Evolutionary conservation across 2,329 filamentous ascomycete genomes (phyloP), one percentile per base, ranked within the genome.

Genomic region (Verticillium zaregamsianum): DNA sequence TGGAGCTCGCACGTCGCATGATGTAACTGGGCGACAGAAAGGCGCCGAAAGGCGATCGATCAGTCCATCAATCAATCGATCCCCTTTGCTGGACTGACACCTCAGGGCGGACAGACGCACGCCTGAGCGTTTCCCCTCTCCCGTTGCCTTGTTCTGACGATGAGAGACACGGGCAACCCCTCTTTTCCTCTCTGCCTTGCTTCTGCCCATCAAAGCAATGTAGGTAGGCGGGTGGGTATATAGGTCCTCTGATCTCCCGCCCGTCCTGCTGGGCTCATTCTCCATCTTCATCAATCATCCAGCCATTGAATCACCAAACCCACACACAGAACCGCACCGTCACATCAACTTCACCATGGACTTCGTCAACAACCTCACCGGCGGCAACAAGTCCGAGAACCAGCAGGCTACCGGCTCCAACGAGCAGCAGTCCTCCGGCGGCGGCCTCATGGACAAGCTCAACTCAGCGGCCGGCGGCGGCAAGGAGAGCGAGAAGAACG

Each of bases 381-480:
- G 79, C 60, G 73, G 77, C 64, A 71, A 79, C 56, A 70, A 77
- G 39, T 73, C 67, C 57, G 67, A 70, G 57, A 67, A 74, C 63
- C 63, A 71, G 52, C 66, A 76, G 61, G 64, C 65, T 59, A 64
- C 75, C 39, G 66, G 73, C 58, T 65, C 64, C 55, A 60, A 66
- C 61, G 61, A 58, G 68, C 77, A 80, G 66, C 68, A 77, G 66
- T 72, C 76, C 67, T 77, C 76, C 65, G 71, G 74, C 65, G 73
- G 74, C 14, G 86, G 87, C 63, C 73, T 93, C 66, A 82, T 86
- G 72, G 83, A 89, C 77, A 92, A 91, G 79, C 59, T 93, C 63
- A 91, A 94, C 79, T 72, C 76, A 62, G 81, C 87, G 66, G 89
- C 89, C 23, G 91, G 91, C 39, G 91, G 91, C 59, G 91, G 91